phyloP scores from a whole-genome alignment of 305 asterid species.

The Fraxinus paxiana region DNA sequence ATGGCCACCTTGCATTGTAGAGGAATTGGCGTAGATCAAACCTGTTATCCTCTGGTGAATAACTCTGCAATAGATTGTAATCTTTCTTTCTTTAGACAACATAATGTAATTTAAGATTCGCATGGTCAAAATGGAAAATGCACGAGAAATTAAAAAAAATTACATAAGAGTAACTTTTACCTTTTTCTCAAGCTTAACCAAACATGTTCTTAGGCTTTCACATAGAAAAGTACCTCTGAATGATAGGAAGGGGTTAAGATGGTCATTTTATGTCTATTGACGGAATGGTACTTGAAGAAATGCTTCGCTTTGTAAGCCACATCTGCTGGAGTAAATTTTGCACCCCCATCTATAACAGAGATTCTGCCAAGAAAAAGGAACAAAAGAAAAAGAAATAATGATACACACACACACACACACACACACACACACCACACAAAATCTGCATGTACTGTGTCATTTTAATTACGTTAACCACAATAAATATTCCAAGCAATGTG shows the following conservation, averaged over 20 bases:
- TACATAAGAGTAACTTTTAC: not conserved
- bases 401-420: not conserved
- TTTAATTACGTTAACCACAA: not conserved
- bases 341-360: constrained; percentile 89
- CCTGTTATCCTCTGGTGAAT: constrained; percentile 91
- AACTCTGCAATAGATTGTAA: constrained; percentile 49
- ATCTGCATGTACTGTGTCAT: not conserved
- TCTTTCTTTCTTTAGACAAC: not conserved
- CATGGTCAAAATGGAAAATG: not conserved
- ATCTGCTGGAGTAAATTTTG: constrained; percentile 65
- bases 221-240: constrained; percentile 57
- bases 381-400: not conserved
- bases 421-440: not conserved
- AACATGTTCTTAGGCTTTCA: not conserved
- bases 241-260: constrained; percentile 88
- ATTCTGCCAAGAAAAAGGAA: constrained; percentile 45
- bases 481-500: not conserved
- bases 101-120: not conserved
- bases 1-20: constrained; percentile 83
- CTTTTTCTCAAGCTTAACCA: not conserved
- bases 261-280: constrained; percentile 95
- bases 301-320: constrained; percentile 81
- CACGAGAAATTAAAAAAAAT: not conserved
- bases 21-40: constrained; percentile 89
- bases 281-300: constrained; percentile 87